These are phyloP conservation scores for Tetradesmus obliquus DNA, from an alignment of 139 green algal genomes.

Conservation along the genomic window DNA sequence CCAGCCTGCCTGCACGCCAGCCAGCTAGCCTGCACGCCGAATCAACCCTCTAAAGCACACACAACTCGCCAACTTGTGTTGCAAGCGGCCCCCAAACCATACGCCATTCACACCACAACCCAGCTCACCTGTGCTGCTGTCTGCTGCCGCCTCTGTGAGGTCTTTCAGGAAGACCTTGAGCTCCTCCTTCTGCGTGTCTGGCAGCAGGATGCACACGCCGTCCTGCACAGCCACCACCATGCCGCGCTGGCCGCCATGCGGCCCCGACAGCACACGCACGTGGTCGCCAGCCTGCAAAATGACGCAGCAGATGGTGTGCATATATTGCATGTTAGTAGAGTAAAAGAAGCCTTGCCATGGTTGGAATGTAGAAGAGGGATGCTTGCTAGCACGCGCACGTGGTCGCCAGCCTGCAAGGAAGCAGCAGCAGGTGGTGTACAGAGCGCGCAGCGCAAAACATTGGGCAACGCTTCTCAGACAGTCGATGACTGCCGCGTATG, in stretches of 20 bases:
- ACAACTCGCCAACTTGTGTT: background rate
- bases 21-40: too few species aligned
- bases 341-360: too few species aligned
- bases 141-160: conserved; percentile 71
- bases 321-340: too few species aligned
- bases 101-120: background rate
- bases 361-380: too few species aligned
- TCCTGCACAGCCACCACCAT: conserved; percentile 88
- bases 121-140: conserved; percentile 26
- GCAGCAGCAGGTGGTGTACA: background rate
- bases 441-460: too few species aligned
- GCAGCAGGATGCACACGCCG: conserved; percentile 81
- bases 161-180: conserved; percentile 89
- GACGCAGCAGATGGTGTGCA: background rate
- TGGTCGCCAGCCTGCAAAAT: conserved; percentile 77
- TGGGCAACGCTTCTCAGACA: too few species aligned
- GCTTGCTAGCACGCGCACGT: conserved; percentile 88
- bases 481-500: conserved; percentile 69
- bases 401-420: conserved; percentile 73
- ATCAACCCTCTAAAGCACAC: too few species aligned
- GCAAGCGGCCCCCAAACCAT: too few species aligned
- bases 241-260: conserved; percentile 85
- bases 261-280: conserved; percentile 87
- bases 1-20: background rate
- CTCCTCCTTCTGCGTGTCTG: conserved; percentile 82